These are phyloP conservation scores for Alternaria conjuncta DNA, from an alignment of 2,329 filamentous ascomycete species.

Conservation along the genomic window DNA sequence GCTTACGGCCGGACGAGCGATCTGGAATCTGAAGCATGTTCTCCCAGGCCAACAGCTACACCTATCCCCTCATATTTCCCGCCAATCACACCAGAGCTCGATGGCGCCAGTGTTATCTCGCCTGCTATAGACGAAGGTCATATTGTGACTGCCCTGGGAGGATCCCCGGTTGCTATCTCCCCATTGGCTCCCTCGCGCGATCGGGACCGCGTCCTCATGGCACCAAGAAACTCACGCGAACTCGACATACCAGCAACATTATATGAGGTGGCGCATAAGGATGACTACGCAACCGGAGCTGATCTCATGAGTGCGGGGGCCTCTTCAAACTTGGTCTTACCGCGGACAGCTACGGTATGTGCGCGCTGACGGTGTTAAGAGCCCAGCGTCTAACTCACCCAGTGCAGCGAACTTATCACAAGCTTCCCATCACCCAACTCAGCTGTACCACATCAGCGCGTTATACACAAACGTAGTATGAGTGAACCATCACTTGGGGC, in stretches of 20 bases:
- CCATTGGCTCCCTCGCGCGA: slow-evolving; percentile 1
- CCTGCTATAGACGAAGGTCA: slow-evolving; percentile 21
- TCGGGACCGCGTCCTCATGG: slow-evolving; percentile 13
- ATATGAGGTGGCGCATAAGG: slow-evolving; percentile 21
- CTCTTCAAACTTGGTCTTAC: slow-evolving; percentile 27
- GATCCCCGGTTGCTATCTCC: slow-evolving; percentile 22
- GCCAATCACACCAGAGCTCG: slow-evolving; percentile 25
- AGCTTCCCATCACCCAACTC: slow-evolving; percentile 33
- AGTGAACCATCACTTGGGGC: slow-evolving; percentile 33
- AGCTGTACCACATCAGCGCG: slow-evolving; percentile 20
- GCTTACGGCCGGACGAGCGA: slow-evolving; percentile 32
- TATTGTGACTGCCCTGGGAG: slow-evolving; percentile 13
- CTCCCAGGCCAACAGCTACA: slow-evolving; percentile 31
- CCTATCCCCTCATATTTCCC: slow-evolving; percentile 27
- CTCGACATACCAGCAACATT: slow-evolving; percentile 21
- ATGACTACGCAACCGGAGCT: slow-evolving; percentile 16
- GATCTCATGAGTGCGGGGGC: slow-evolving; percentile 29
- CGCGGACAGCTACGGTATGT: slow-evolving; percentile 35
- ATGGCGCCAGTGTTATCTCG: slow-evolving; percentile 24
- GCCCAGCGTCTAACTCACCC: slow-evolving; percentile 14
- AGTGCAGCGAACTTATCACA: slow-evolving; percentile 31
- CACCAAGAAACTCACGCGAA: slow-evolving; percentile 8
- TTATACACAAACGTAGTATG: slow-evolving; percentile 30
- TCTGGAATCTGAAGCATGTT: slow-evolving; percentile 38
- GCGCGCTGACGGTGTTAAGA: neutral